phyloP scores from a whole-genome alignment of 768 basidiomycete genomes.

The Paxillus rubicundulus region DNA sequence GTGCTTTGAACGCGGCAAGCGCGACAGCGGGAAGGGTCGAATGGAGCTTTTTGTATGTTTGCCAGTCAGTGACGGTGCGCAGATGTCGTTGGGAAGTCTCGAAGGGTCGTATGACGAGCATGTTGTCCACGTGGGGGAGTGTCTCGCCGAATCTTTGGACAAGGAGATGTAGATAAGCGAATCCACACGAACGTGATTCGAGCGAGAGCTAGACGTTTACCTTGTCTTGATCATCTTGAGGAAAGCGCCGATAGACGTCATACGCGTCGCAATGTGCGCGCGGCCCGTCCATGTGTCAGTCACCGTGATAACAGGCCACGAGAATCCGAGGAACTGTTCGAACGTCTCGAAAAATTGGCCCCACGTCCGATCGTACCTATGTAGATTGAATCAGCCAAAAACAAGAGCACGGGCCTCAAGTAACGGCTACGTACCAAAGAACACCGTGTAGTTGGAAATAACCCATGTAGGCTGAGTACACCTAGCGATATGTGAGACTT shows the following conservation, averaged over 20 bases:
- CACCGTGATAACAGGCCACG: conserved; percentile 79
- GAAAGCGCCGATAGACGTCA: conserved; percentile 69
- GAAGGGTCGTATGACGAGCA: conserved; percentile 65
- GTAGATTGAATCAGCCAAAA: neutral
- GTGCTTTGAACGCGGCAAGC: conserved; percentile 61
- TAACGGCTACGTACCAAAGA: conserved; percentile 49
- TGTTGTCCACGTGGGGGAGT: conserved; percentile 68
- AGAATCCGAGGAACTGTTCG: conserved; percentile 75
- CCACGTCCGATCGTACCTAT: conserved; percentile 80
- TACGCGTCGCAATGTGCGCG: conserved; percentile 78
- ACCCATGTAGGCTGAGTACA: conserved; percentile 77
- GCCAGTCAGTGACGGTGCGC: conserved; percentile 65
- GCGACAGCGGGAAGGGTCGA: conserved; percentile 68
- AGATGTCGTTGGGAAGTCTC: conserved; percentile 68
- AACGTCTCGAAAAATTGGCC: conserved; percentile 76
- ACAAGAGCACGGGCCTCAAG: neutral
- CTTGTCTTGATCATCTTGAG: conserved; percentile 84
- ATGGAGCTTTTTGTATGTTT: conserved; percentile 66
- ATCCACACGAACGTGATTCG: neutral
- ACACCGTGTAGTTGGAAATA: conserved; percentile 71
- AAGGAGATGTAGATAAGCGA: neutral
- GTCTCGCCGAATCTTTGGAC: conserved; percentile 67
- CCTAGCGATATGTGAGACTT: conserved; percentile 26
- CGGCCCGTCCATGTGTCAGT: conserved; percentile 70
- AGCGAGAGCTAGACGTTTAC: conserved; percentile 29